Conservation (phyloP, 2,329 filamentous ascomycete species). For the Ceratocystis destructans region DNA sequence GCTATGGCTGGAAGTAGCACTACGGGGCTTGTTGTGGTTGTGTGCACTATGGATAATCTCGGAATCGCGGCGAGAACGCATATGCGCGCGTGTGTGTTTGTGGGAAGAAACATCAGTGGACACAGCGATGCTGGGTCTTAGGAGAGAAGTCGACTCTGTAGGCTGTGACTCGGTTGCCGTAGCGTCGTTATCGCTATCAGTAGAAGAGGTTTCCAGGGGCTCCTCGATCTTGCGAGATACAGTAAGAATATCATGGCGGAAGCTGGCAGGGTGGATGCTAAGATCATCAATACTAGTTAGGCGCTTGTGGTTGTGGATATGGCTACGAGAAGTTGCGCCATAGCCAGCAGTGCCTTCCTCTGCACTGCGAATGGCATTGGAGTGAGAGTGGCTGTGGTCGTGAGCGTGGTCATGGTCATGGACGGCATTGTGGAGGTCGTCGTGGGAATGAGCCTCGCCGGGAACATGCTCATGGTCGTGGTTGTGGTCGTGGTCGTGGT, state of each 20-base stretch:
- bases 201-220: slow-evolving; percentile 23
- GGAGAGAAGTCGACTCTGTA: slow-evolving; percentile 36
- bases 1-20: slow-evolving; percentile 41
- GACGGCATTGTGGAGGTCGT: slow-evolving; percentile 36
- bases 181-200: slow-evolving; percentile 31
- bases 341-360: slow-evolving; percentile 34
- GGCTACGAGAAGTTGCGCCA: slow-evolving; percentile 28
- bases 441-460: slow-evolving; percentile 25
- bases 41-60: slow-evolving; percentile 52
- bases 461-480: slow-evolving; percentile 32
- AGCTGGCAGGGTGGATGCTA: slow-evolving; percentile 76
- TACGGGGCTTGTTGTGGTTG: slow-evolving; percentile 65
- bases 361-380: slow-evolving; percentile 27
- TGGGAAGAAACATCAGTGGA: slow-evolving; percentile 21
- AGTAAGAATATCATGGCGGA: slow-evolving; percentile 83
- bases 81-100: slow-evolving; percentile 19
- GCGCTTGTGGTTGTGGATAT: slow-evolving; percentile 32
- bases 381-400: slow-evolving; percentile 20
- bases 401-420: slow-evolving; percentile 27
- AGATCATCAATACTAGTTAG: slow-evolving; percentile 57
- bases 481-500: slow-evolving; percentile 32
- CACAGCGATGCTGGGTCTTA: slow-evolving; percentile 29
- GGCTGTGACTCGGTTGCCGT: slow-evolving; percentile 24
- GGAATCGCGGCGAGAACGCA: slow-evolving; percentile 32
- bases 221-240: slow-evolving; percentile 38